Base-by-base conservation (phyloP, 163 green algal species). In the Trebouxia gelatinosa region DNA sequence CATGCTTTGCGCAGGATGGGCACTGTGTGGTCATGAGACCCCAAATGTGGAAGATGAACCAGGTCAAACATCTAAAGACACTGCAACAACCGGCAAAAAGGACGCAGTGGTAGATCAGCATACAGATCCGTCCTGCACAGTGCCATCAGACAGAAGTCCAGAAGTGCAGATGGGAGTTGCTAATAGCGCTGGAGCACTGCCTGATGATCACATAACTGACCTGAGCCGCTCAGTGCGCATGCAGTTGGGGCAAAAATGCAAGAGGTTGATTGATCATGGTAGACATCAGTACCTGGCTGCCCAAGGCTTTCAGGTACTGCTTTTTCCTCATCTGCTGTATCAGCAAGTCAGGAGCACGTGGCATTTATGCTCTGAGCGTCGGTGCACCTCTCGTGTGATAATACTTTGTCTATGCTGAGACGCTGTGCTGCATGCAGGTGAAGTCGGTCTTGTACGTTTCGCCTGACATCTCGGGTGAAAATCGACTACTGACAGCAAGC, bases 191-290 rank as follows among this genome's bases (percentile, higher is more conserved):
- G n/a, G 51, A 75, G 78, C 17, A 23, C 23, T 21, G 13, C n/a
- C 28, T 38, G 46, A 68, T 5, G n/a, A 51, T 43, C 35, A 59
- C 43, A 19, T 54, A 21, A 64, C 32, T 54, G 51, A 23, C 26
- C 59, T 93, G n/a, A 28, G 76, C 0, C 80, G 89, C 2, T n/a
- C 74, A 16, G 29, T 82, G 31, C 83, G 90, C 6, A 92, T 95
- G 32, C 81, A 58, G 0, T 54, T 97, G 6, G 92, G 92, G 0
- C 39, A 74, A 54, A 86, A 85, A 65, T 96, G 92, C 85, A 97
- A 97, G 83, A 79, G 85, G 67, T 79, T 97, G 39, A 89, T 97
- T 21, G 92, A 97, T 74, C 61, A 77, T 13, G 89, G 80, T 0
- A 80, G 90, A 21, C 75, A 86, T 71, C 48, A 57, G 1, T 94